Conservation (phyloP, 2,329 filamentous ascomycete genomes). For the Raffaelea deltoideospora region DNA sequence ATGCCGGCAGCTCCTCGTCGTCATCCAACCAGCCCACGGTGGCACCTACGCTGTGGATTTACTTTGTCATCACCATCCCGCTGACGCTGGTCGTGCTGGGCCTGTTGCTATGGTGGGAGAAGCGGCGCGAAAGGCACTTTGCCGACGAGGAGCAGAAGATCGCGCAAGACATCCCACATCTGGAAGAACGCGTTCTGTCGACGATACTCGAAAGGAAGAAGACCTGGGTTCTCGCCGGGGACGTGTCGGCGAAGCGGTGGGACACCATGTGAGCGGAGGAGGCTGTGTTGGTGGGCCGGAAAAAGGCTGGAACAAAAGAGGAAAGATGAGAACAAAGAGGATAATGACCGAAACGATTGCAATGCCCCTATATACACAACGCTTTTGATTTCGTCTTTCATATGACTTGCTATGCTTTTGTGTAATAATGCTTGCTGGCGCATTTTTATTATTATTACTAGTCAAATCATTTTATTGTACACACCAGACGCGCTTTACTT, state of each 20-base stretch:
- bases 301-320: not conserved
- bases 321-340: not conserved
- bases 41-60: slow-evolving; percentile 42
- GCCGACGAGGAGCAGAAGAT: slow-evolving; percentile 33
- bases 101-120: slow-evolving; percentile 40
- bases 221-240: slow-evolving; percentile 28
- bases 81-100: slow-evolving; percentile 38
- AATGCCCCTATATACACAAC: no score
- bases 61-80: slow-evolving; percentile 46
- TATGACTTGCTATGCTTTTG: no score
- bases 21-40: no score
- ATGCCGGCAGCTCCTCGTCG: no score
- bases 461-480: no score
- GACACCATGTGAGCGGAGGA: slow-evolving; percentile 4
- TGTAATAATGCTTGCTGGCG: no score
- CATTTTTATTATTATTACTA: no score
- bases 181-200: slow-evolving; percentile 43
- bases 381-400: no score
- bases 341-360: not conserved
- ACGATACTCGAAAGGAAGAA: slow-evolving; percentile 38
- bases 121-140: slow-evolving; percentile 31
- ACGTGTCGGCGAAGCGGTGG: slow-evolving; percentile 7
- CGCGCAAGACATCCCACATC: slow-evolving; percentile 36
- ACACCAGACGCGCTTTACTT: no score
- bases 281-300: no score